phyloP scores from a whole-genome alignment of 306 rosid genomes.

The Quercus suber region DNA sequence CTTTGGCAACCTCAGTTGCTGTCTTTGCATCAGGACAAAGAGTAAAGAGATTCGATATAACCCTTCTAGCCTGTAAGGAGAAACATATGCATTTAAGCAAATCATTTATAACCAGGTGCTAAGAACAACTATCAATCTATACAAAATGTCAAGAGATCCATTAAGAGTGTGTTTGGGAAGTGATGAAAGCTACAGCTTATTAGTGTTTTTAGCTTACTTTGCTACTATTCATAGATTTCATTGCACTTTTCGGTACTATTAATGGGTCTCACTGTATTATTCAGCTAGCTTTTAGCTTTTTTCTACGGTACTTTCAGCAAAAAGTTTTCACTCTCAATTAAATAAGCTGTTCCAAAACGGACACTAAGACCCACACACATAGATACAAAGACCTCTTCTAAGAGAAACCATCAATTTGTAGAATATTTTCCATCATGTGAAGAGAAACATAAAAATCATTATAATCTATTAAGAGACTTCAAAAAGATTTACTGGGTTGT shows the following conservation, averaged over 20 bases:
- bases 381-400: neutral
- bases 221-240: too few species aligned
- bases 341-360: too few species aligned
- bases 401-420: neutral
- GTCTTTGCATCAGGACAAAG: slow-evolving; percentile 69
- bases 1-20: slow-evolving; percentile 37
- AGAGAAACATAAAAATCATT: neutral
- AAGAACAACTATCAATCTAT: neutral
- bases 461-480: neutral
- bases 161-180: neutral
- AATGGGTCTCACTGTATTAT: too few species aligned
- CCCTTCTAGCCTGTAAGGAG: slow-evolving; percentile 39
- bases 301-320: too few species aligned
- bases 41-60: slow-evolving; percentile 39
- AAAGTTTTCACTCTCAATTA: too few species aligned
- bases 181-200: too few species aligned
- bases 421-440: neutral
- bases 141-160: neutral
- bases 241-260: too few species aligned
- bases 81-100: slow-evolving; percentile 8
- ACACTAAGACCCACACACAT: neutral
- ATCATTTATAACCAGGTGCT: neutral
- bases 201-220: too few species aligned
- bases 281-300: too few species aligned
- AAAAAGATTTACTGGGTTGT: neutral